These are phyloP conservation scores for Alternaria conjuncta DNA, from an alignment of 2,329 filamentous ascomycete genomes.

Conservation along the genomic window DNA sequence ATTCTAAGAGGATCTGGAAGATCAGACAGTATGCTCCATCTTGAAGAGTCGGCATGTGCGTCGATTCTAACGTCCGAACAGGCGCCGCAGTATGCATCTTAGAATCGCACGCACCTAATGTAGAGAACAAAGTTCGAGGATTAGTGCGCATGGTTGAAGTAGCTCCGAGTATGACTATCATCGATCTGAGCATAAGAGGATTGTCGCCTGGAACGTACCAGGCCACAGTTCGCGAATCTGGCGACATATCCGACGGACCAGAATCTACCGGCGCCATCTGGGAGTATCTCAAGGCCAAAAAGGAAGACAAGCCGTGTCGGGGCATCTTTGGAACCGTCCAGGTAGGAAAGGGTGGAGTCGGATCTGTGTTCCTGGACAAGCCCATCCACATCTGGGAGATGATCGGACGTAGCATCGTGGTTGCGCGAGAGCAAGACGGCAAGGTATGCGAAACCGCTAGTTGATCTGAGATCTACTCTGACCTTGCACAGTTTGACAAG, in stretches of 20 bases:
- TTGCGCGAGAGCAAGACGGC: constrained; percentile 71
- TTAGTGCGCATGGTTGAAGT: constrained; percentile 95
- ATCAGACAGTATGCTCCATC: constrained; percentile 73
- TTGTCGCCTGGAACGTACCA: constrained; percentile 81
- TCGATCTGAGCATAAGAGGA: constrained; percentile 87
- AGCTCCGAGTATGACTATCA: constrained; percentile 74
- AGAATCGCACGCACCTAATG: constrained; percentile 74
- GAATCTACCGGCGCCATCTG: constrained; percentile 83
- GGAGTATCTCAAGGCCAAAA: constrained; percentile 59
- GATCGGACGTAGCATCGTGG: constrained; percentile 90
- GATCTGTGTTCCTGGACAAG: constrained; percentile 80
- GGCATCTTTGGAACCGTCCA: constrained; percentile 77
- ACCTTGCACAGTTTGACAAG: constrained; percentile 32
- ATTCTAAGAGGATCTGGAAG: constrained; percentile 88
- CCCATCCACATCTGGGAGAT: constrained; percentile 92
- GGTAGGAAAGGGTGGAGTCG: constrained; percentile 76
- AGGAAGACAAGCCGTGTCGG: constrained; percentile 57
- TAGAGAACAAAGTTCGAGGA: constrained; percentile 76
- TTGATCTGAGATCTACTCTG: constrained; percentile 52
- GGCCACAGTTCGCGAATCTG: constrained; percentile 83
- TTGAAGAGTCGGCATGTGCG: not conserved
- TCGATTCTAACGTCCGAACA: constrained; percentile 31
- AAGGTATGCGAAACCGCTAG: constrained; percentile 36
- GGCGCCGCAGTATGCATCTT: constrained; percentile 93
- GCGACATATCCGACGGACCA: constrained; percentile 85